Base-by-base conservation (phyloP, 1,139 yeast genomes). In the Kodamaea suecica region DNA sequence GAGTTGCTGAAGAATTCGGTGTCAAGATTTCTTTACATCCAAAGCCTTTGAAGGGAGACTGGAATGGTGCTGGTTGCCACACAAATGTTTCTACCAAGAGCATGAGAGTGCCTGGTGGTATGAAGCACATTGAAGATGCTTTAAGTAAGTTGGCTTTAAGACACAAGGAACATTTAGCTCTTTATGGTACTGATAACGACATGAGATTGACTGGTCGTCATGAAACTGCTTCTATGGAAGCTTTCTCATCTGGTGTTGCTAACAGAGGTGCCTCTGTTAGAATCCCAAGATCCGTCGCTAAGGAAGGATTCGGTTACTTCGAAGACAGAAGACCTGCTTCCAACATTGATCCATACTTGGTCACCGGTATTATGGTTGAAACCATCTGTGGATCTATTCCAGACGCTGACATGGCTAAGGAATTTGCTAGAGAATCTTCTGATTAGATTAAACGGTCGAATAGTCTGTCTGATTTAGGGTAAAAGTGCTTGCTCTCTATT, bases 31-130 rank as follows among this genome's bases (percentile, higher is more conserved):
- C 97, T 34, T 84, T 90, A 84, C 98, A 92, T 78, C 98, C 98
- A 68, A 92, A 92, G 79, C 98, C 97, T 52, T 78, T 88, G 67
- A 79, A 83, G 75, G 98, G 98, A 55, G 97, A 92, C 70, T 92
- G 97, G 97, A 92, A 92, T 69, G 98, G 98, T 75, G 97, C 98
- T 64, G 98, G 98, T 58, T 90, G 97, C 77, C 98, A 92, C 73
- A 92, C 98, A 64, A 92, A 92, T 66, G 97, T 92, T 47, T 88
- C 97, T 36, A 92, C 98, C 55, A 79, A 76, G 68, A 61, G 60
- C 36, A 92, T 90, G 97, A 87, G 98, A 76, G 66, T 63, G 30
- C 84, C 88, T 61, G 98, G 98, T 66, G 98, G 98, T 62, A 86
- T 90, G 88, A 84, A 86, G 71, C 71, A 69, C 66, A 92, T 92